phyloP scores from a whole-genome alignment of 1,284 basidiomycete species.

The Tylopilus sp. region DNA sequence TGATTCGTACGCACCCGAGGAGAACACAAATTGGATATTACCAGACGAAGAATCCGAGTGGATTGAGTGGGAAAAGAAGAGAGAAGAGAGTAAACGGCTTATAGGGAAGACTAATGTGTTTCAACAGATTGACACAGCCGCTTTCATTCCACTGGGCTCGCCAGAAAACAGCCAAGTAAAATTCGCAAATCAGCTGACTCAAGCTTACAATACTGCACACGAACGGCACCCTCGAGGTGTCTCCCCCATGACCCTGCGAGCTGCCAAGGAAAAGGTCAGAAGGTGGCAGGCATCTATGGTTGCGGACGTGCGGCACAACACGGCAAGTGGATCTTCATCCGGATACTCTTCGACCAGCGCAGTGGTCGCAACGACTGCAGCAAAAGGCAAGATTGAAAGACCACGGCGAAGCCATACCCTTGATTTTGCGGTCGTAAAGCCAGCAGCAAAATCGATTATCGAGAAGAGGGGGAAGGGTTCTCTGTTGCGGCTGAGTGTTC shows the following conservation, averaged over 20 bases:
- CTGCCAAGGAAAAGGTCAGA: constrained; percentile 32
- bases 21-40: constrained; percentile 29
- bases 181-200: not conserved
- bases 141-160: constrained; percentile 9
- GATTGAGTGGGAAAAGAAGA: constrained; percentile 33
- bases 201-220: not conserved
- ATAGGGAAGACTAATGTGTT: constrained; percentile 19
- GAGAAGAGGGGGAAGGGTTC: constrained; percentile 19
- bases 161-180: constrained; percentile 3
- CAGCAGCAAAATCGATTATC: constrained; percentile 11
- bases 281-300: constrained; percentile 30
- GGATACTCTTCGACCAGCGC: not conserved
- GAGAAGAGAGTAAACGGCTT: constrained; percentile 18
- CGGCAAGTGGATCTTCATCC: constrained; percentile 1
- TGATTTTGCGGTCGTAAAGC: constrained; percentile 33
- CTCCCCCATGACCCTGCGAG: constrained; percentile 19
- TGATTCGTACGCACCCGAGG: constrained; percentile 5
- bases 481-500: constrained; percentile 1
- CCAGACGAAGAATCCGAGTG: constrained; percentile 35
- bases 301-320: constrained; percentile 7
- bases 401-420: constrained; percentile 21
- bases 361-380: not conserved
- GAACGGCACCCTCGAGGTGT: constrained; percentile 7
- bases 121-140: constrained; percentile 6
- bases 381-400: constrained; percentile 7